Conservation (phyloP, 352 stramenopile genomes). For the Phytophthora citrophthora region DNA sequence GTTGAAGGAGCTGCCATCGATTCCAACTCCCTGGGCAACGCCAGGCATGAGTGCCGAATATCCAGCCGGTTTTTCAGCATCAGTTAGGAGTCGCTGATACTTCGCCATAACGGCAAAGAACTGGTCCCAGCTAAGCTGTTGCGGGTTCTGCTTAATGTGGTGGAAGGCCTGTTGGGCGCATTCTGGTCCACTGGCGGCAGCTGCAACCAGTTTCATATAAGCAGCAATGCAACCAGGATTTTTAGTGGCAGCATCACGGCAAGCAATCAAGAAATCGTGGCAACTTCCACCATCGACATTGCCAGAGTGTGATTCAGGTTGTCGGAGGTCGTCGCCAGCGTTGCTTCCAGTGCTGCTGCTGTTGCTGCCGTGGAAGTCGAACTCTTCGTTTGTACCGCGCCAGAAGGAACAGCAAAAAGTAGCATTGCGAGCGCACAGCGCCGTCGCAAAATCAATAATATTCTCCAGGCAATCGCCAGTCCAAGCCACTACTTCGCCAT, state of each 20-base stretch:
- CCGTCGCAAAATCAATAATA: slow-evolving; percentile 76
- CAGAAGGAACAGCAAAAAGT: slow-evolving; percentile 74
- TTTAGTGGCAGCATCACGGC: slow-evolving; percentile 76
- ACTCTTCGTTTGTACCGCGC: slow-evolving; percentile 48
- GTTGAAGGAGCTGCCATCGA: slow-evolving; percentile 36
- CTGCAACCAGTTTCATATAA: slow-evolving; percentile 79
- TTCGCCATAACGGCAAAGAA: slow-evolving; percentile 88
- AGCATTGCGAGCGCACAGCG: slow-evolving; percentile 61
- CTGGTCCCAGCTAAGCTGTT: slow-evolving; percentile 82
- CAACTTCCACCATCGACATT: slow-evolving; percentile 49
- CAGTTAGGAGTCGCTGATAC: slow-evolving; percentile 80
- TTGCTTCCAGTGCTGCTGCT: slow-evolving; percentile 27
- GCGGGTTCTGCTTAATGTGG: slow-evolving; percentile 87
- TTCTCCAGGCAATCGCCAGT: slow-evolving; percentile 81
- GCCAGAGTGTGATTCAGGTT: slow-evolving; percentile 24
- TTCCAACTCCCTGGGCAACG: slow-evolving; percentile 34
- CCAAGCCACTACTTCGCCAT: slow-evolving; percentile 63
- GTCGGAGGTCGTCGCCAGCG: slow-evolving; percentile 26
- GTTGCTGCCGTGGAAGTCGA: slow-evolving; percentile 39
- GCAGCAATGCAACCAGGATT: slow-evolving; percentile 76
- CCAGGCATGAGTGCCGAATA: slow-evolving; percentile 46
- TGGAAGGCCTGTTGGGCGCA: slow-evolving; percentile 83
- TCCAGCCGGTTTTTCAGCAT: slow-evolving; percentile 63
- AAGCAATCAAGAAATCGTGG: slow-evolving; percentile 69
- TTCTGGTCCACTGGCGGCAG: slow-evolving; percentile 65